Percentiles rank a stretch among this genome's conserved stretches.
Evolutionary conservation across 306 rosid genomes (phyloP).

Genomic region (Castanospermum australe): DNA sequence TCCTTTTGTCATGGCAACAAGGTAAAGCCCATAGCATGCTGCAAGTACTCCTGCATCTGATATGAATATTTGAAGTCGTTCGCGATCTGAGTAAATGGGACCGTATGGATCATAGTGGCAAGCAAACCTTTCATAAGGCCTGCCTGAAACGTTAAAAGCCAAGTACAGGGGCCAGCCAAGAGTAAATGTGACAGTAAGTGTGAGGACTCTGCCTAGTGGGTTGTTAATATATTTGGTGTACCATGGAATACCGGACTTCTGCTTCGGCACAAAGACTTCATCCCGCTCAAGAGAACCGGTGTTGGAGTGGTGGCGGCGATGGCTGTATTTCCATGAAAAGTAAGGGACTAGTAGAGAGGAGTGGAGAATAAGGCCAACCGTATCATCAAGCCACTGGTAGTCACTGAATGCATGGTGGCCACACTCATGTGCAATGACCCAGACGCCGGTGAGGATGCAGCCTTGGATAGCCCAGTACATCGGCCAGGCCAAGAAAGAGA

Average conservation of each 20-base stretch:
- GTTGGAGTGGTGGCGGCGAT: conserved; percentile 95
- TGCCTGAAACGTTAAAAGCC: conserved; percentile 83
- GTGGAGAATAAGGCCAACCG: conserved; percentile 84
- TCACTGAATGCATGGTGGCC: conserved; percentile 99
- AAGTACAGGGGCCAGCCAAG: conserved; percentile 96
- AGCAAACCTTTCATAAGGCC: conserved; percentile 77
- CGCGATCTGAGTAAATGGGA: conserved; percentile 80
- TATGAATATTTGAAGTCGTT: conserved; percentile 66
- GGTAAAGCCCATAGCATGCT: conserved; percentile 55
- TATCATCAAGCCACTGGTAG: conserved; percentile 91
- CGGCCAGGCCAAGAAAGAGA: conserved; percentile 68
- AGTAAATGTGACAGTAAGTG: conserved; percentile 57
- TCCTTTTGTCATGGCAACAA: conserved; percentile 62
- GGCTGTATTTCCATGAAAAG: conserved; percentile 98
- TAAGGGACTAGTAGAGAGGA: conserved; percentile 88
- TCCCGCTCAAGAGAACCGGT: conserved; percentile 86
- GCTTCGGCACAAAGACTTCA: conserved; percentile 93
- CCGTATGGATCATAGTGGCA: conserved; percentile 87
- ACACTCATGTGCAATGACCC: conserved; percentile 97
- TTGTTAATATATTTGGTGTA: conserved; percentile 76
- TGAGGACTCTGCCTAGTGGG: conserved; percentile 68
- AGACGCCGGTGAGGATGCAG: conserved; percentile 85
- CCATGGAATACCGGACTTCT: conserved; percentile 52
- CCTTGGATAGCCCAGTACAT: conserved; percentile 71
- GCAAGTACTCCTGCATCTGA: conserved; percentile 77